Conservation (phyloP, 2,329 filamentous ascomycete species). For the Trichoderma cornu-damae region DNA sequence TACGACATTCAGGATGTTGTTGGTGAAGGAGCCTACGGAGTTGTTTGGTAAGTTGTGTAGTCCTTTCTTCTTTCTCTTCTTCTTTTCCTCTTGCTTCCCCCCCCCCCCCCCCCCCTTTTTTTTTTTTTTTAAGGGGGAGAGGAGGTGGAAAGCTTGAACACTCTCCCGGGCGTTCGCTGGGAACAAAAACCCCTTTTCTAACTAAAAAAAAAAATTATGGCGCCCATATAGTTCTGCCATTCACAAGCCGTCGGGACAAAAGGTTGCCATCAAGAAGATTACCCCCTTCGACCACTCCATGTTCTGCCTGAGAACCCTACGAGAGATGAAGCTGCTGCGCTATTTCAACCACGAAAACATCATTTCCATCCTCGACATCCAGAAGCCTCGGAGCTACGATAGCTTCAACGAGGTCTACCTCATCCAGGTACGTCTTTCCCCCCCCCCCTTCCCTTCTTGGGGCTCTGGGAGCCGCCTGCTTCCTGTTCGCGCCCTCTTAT, state of each 20-base stretch:
- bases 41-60: conserved; percentile 95
- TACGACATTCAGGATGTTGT: conserved; percentile 99
- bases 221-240: conserved; percentile 97
- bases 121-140: too few species aligned
- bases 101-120: too few species aligned
- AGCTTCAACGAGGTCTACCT: conserved; percentile 97
- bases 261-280: conserved; percentile 99
- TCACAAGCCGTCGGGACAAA: conserved; percentile 96
- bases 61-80: neutral
- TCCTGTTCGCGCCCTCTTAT: neutral
- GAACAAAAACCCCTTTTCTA: too few species aligned
- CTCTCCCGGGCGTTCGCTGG: too few species aligned
- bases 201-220: too few species aligned
- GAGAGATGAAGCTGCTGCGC: conserved; percentile 97
- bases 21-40: conserved; percentile 95
- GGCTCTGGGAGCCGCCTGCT: neutral
- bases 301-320: conserved; percentile 93
- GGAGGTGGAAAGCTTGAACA: too few species aligned
- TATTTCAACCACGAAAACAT: conserved; percentile 99
- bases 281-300: conserved; percentile 98
- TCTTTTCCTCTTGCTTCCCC: too few species aligned
- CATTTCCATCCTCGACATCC: conserved; percentile 98
- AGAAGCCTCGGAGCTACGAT: conserved; percentile 94
- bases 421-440: conserved; percentile 68
- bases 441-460: too few species aligned